Conservation (phyloP, 345 rosid species). For the Nephelium lappaceum region DNA sequence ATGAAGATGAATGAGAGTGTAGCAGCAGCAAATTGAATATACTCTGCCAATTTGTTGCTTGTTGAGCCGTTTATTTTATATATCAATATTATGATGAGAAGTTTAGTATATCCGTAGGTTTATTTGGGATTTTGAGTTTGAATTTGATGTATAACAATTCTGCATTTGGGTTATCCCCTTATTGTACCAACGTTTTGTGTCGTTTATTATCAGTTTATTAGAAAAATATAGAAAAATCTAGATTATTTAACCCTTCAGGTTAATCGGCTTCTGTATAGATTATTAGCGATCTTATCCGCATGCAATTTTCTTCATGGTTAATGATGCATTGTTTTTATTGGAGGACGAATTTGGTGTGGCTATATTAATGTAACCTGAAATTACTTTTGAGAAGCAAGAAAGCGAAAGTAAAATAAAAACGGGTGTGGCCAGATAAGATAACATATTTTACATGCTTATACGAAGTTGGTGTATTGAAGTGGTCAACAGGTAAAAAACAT, state of each 20-base stretch:
- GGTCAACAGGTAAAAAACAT: no score
- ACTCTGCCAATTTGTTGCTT: not conserved
- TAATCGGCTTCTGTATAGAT: not conserved
- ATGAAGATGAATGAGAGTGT: not conserved
- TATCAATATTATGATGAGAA: not conserved
- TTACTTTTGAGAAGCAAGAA: no score
- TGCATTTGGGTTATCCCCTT: not conserved
- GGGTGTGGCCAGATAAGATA: no score
- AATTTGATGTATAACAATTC: not conserved
- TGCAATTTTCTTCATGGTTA: not conserved
- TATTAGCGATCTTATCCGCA: not conserved
- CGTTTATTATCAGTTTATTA: not conserved
- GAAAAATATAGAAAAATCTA: not conserved
- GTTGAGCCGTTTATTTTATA: not conserved
- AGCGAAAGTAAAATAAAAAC: no score
- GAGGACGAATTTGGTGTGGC: no score
- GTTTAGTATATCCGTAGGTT: not conserved
- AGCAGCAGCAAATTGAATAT: not conserved
- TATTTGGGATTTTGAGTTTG: not conserved
- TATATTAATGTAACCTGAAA: no score
- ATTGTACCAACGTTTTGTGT: not conserved
- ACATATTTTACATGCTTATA: no score
- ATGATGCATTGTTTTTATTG: no score
- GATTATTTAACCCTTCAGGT: no score
- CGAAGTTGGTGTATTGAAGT: no score